Evolutionary conservation across 2,329 filamentous ascomycete genomes (phyloP).

Genomic region (Myotisia sp.): DNA sequence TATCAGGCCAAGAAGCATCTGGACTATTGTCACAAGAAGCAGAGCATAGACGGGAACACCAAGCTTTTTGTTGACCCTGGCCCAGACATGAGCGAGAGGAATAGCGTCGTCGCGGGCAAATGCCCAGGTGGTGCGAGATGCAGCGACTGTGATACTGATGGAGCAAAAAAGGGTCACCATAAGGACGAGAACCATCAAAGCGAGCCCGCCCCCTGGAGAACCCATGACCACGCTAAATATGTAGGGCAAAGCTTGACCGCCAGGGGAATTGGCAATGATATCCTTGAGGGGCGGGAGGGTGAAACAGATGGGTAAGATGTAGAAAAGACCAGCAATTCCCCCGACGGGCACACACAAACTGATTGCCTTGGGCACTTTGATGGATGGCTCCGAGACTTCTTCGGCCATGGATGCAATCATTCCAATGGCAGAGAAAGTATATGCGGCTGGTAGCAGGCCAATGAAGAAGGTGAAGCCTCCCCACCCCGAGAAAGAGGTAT

Average conservation of each 20-base stretch:
- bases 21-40: slow-evolving; percentile 31
- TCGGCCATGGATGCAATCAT: slow-evolving; percentile 52
- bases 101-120: slow-evolving; percentile 34
- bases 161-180: slow-evolving; percentile 36
- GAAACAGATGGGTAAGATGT: slow-evolving; percentile 9
- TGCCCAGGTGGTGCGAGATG: slow-evolving; percentile 35
- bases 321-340: slow-evolving; percentile 39
- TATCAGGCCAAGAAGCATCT: slow-evolving; percentile 38
- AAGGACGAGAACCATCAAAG: slow-evolving; percentile 34
- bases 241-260: slow-evolving; percentile 37
- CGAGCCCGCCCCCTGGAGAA: slow-evolving; percentile 5
- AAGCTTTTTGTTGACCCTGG: slow-evolving; percentile 21
- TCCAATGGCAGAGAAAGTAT: slow-evolving; percentile 45
- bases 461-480: slow-evolving; percentile 49
- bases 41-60: slow-evolving; percentile 31
- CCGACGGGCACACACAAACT: slow-evolving; percentile 26
- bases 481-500: slow-evolving; percentile 16
- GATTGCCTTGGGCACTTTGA: slow-evolving; percentile 41
- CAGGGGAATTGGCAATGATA: slow-evolving; percentile 31
- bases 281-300: slow-evolving; percentile 13
- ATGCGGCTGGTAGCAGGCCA: slow-evolving; percentile 44
- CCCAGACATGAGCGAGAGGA: slow-evolving; percentile 27
- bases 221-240: slow-evolving; percentile 25
- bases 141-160: slow-evolving; percentile 40
- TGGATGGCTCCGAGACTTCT: slow-evolving; percentile 40